Conservation (phyloP, 2,329 filamentous ascomycete genomes). For the Anthostomella pinea region DNA sequence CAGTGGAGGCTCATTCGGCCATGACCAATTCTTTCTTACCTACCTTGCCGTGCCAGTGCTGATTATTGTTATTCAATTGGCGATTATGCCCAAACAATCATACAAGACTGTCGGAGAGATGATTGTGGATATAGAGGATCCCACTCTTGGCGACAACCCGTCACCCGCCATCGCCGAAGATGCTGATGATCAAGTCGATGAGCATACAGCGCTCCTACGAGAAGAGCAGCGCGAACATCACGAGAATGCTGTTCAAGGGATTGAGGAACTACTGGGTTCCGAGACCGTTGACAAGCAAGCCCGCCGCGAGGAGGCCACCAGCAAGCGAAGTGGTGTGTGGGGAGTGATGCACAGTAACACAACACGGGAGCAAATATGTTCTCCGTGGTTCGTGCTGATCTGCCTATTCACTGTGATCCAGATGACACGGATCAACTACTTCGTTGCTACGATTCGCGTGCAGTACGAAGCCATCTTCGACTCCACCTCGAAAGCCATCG, state of each 20-base stretch:
- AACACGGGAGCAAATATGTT: slow-evolving; percentile 69
- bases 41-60: slow-evolving; percentile 70
- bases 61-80: slow-evolving; percentile 65
- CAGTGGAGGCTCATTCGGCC: slow-evolving; percentile 53
- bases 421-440: slow-evolving; percentile 86
- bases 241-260: slow-evolving; percentile 64
- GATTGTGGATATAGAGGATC: slow-evolving; percentile 65
- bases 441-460: slow-evolving; percentile 79
- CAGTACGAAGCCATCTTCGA: slow-evolving; percentile 78
- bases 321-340: slow-evolving; percentile 75
- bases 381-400: slow-evolving; percentile 82
- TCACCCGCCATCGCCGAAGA: slow-evolving; percentile 27
- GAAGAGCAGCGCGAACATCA: slow-evolving; percentile 58
- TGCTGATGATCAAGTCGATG: slow-evolving; percentile 56
- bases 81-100: slow-evolving; percentile 69
- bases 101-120: slow-evolving; percentile 87
- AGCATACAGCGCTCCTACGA: slow-evolving; percentile 52
- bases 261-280: slow-evolving; percentile 70
- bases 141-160: slow-evolving; percentile 32
- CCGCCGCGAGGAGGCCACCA: slow-evolving; percentile 65
- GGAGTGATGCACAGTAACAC: slow-evolving; percentile 75
- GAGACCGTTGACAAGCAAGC: slow-evolving; percentile 59
- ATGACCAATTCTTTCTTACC: slow-evolving; percentile 65
- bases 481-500: slow-evolving; percentile 57
- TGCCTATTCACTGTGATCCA: slow-evolving; percentile 75